Base-by-base conservation (phyloP, 1,139 yeast species). In the Taphrina confusa region DNA sequence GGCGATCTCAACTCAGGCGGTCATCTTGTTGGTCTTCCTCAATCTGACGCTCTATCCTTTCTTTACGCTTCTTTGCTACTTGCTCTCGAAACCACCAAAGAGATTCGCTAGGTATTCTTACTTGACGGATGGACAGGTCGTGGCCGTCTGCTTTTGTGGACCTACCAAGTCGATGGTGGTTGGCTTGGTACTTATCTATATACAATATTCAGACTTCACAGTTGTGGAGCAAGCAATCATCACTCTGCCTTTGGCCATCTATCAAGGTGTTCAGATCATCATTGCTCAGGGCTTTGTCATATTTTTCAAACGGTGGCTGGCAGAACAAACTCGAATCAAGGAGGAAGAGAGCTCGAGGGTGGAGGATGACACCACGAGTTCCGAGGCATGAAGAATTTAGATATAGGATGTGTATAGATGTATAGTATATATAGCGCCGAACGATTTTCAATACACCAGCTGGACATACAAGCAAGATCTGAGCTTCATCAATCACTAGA, bases 121-220 rank as follows among this genome's bases (percentile, higher is more conserved):
- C 1, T 86, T 86, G 72, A 76, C 78, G 66, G 80, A 84, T 66
- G 73, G 75, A 60, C 96, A 89, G 68, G 82, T 96, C 0, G 87
- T 87, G 31, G 80, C 92, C 3, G 78, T 89, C 51, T 80, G 89
- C 84, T 79, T 88, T 61, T 88, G 96, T 72, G 96, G 95, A 4
- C 94, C 95, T 1, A 95, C 96, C 2, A 89, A 89, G 70, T 88
- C 96, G 0, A 96, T 95, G 0, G 96, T 96, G 0, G 76, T 89
- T 57, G 96, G 96, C 47, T 95, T 89, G 1, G 86, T 95, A 1
- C 76, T 89, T 61, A 77, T 87, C 8, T 77, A 89, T 0, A 81
- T 96, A 0, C 96, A 89, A 71, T 89, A 87, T 70, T 94, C 95
- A 6, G 73, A 82, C 3, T 68, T 78, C 52, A 80, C 80, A 65